Conservation (phyloP, 2,329 filamentous ascomycete species). For the Clonostachys rosea region DNA sequence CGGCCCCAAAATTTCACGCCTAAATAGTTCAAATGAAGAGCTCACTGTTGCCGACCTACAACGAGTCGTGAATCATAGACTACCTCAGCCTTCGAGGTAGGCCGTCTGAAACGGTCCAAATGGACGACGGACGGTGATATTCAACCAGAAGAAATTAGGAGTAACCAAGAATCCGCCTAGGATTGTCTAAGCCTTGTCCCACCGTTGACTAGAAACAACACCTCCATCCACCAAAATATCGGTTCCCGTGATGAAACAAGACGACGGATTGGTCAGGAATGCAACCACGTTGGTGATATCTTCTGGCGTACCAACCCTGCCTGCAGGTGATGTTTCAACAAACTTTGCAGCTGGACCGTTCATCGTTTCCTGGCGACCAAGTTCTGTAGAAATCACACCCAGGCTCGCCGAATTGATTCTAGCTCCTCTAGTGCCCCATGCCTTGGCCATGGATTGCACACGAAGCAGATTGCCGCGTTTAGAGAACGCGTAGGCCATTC, state of each 20-base stretch:
- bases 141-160: too few species aligned
- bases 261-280: not conserved
- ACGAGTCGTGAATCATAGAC: too few species aligned
- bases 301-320: not conserved
- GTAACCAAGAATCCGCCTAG: too few species aligned
- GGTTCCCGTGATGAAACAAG: not conserved
- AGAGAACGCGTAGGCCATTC: not conserved
- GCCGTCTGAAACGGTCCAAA: too few species aligned
- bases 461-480: not conserved
- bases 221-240: constrained; percentile 1
- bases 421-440: not conserved
- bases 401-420: not conserved
- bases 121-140: too few species aligned
- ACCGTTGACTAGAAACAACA: not conserved
- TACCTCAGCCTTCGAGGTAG: too few species aligned
- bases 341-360: not conserved
- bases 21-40: too few species aligned
- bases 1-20: too few species aligned
- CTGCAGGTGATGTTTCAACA: not conserved
- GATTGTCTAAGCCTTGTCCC: not conserved
- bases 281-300: not conserved
- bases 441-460: not conserved
- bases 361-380: not conserved
- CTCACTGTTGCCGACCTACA: too few species aligned
- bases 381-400: not conserved